Percentiles rank a stretch among this genome's conserved stretches.
These are phyloP conservation scores for Alternaria gansuensis DNA, from an alignment of 2,329 filamentous ascomycete species.

Conservation along the genomic window DNA sequence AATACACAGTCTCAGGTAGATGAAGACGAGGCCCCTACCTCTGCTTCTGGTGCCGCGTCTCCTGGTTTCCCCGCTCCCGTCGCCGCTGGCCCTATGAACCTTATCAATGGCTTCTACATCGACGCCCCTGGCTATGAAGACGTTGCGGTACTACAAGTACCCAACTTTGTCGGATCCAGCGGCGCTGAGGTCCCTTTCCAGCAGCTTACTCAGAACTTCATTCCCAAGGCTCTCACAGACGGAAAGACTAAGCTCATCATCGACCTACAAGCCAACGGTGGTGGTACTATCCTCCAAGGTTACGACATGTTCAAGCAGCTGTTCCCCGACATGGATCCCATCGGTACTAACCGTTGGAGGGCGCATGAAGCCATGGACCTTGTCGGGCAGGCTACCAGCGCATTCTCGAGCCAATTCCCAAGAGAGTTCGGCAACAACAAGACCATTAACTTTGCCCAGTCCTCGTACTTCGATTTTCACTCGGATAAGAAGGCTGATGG, in stretches of 20 bases:
- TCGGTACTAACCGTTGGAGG: constrained; percentile 63
- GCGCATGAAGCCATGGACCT: constrained; percentile 58
- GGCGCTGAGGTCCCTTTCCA: constrained; percentile 49
- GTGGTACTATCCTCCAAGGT: constrained; percentile 66
- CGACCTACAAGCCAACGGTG: constrained; percentile 67
- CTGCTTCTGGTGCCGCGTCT: constrained; percentile 26
- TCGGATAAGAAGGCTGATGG: constrained; percentile 60
- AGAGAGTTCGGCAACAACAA: constrained; percentile 44
- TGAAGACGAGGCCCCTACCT: constrained; percentile 13
- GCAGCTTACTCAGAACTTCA: constrained; percentile 52
- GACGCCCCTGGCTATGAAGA: constrained; percentile 55
- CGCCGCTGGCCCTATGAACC: constrained; percentile 50
- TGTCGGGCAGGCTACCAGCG: constrained; percentile 55
- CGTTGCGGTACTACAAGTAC: constrained; percentile 56
- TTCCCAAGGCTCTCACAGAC: constrained; percentile 55
- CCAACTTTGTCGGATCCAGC: constrained; percentile 51
- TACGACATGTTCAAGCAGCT: constrained; percentile 69
- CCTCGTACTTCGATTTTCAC: constrained; percentile 59
- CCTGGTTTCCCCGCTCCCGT: constrained; percentile 58
- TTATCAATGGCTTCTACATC: constrained; percentile 59
- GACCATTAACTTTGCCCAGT: constrained; percentile 53
- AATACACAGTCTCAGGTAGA: constrained; percentile 7
- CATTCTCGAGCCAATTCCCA: constrained; percentile 44
- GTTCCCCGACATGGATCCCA: constrained; percentile 61
- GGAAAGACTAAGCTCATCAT: constrained; percentile 69